Conservation (phyloP, 495 filamentous ascomycete species). For the Podospora pseudocomata region DNA sequence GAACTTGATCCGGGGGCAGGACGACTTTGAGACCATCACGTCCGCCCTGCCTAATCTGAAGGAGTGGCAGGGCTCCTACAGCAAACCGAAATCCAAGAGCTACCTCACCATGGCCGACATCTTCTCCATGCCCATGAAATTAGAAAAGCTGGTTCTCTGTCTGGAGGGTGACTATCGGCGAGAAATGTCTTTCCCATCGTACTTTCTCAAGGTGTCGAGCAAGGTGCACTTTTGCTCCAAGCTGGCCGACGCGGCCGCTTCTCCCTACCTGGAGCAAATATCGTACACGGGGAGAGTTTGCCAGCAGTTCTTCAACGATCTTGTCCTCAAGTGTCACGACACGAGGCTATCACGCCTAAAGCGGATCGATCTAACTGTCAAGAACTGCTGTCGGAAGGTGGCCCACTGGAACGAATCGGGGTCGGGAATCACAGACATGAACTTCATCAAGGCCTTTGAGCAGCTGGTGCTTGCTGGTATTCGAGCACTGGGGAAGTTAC, state of each 20-base stretch:
- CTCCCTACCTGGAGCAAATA: constrained; percentile 58
- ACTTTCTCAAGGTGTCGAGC: constrained; percentile 52
- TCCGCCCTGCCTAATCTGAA: constrained; percentile 59
- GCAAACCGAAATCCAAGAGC: constrained; percentile 63
- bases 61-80: constrained; percentile 71
- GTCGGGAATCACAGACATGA: constrained; percentile 62
- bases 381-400: constrained; percentile 61
- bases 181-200: constrained; percentile 50
- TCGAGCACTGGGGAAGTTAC: constrained; percentile 51
- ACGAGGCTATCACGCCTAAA: constrained; percentile 49
- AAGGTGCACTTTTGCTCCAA: constrained; percentile 56
- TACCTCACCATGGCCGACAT: constrained; percentile 62
- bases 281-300: constrained; percentile 66
- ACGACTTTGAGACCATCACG: constrained; percentile 59
- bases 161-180: constrained; percentile 65
- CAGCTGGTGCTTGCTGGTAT: constrained; percentile 58
- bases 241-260: constrained; percentile 50
- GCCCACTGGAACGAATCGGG: constrained; percentile 53
- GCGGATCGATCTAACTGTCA: constrained; percentile 64
- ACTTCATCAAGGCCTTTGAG: constrained; percentile 65
- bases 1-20: constrained; percentile 65
- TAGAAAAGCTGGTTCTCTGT: constrained; percentile 60
- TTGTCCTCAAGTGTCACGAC: constrained; percentile 39
- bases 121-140: constrained; percentile 47
- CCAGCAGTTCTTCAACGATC: constrained; percentile 52